Evolutionary conservation across 371 early-diverging fungal species (phyloP), one percentile per base, ranked within the genome.

Genomic region (Mucor saturninus): DNA sequence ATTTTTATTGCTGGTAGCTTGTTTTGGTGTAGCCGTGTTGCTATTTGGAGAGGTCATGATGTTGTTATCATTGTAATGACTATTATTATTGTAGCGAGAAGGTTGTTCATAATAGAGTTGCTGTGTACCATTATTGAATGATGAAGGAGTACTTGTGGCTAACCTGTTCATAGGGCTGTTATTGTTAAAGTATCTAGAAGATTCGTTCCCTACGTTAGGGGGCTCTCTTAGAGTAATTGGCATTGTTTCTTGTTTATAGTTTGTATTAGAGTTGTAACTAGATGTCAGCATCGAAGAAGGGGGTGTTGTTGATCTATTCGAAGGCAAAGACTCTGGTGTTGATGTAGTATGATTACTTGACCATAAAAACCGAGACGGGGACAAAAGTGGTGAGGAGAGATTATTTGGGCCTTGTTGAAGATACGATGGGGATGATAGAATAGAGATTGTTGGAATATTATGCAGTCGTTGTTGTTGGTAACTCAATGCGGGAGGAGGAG

Each of bases 331-430:
- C 51, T 31, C 31, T 51, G 11, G n/a, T 15, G 15, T n/a, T n/a
- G 26, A 42, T 42, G 10, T 14, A 42, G 6, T 10, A 42, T 48
- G 6, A 50, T 30, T 28, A 10, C 4, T 30, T 2, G 50, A 50
- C 50, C 50, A 50, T 50, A 50, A 50, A 30, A 50, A 50, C 11
- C 50, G 15, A 13, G 50, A 50, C 11, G 50, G 50, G 4, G 50
- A 50, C 4, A 50, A 13, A 26, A 50, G 10, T 11, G 50, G 50
- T 2, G 50, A 30, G 7, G 50, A 50, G 29, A 28, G 26, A 11
- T 48, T 50, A 9, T 21, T 46, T 15, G 15, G 28, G 21, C 21
- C 7, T 46, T 46, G 46, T 11, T 50, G 50, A 3, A 30, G 50
- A 30, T 30, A 50, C 26, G 50, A 30, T 1, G 50, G 50, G 30